Conservation (phyloP, 2,329 filamentous ascomycete genomes). For the Pezicula radicicola region DNA sequence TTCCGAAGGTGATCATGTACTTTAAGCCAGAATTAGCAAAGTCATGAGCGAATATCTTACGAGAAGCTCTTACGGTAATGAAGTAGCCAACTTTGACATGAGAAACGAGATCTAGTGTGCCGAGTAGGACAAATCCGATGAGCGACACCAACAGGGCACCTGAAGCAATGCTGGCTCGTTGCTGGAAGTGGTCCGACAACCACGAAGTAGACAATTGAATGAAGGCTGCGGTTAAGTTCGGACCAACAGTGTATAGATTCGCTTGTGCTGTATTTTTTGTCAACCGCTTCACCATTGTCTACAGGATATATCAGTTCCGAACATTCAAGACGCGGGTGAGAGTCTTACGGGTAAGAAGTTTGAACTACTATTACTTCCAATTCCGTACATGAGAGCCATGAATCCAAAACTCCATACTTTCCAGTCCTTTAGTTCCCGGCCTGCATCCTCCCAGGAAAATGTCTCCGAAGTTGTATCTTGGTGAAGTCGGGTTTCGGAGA, state of each 20-base stretch:
- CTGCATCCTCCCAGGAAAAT: neutral
- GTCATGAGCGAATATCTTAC: slow-evolving; percentile 36
- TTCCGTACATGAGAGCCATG: slow-evolving; percentile 7
- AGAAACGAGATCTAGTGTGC: slow-evolving; percentile 63
- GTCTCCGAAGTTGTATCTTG: slow-evolving; percentile 14
- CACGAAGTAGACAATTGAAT: slow-evolving; percentile 71
- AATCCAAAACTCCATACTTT: slow-evolving; percentile 6
- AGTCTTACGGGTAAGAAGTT: slow-evolving; percentile 7
- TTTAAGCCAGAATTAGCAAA: slow-evolving; percentile 37
- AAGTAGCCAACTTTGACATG: slow-evolving; percentile 46
- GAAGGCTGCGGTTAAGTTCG: slow-evolving; percentile 68
- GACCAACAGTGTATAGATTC: slow-evolving; percentile 76
- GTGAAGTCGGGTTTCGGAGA: slow-evolving; percentile 2
- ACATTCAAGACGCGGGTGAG: neutral
- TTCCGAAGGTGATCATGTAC: slow-evolving; percentile 13
- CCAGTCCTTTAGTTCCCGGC: slow-evolving; percentile 13
- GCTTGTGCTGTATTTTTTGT: slow-evolving; percentile 35
- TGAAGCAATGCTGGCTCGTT: slow-evolving; percentile 60
- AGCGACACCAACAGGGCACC: slow-evolving; percentile 71
- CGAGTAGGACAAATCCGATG: slow-evolving; percentile 73
- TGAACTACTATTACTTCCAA: slow-evolving; percentile 1
- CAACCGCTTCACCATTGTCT: slow-evolving; percentile 1
- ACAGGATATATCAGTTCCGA: slow-evolving; percentile 33
- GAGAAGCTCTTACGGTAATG: slow-evolving; percentile 6
- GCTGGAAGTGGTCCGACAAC: slow-evolving; percentile 50